Percentiles rank a stretch among this genome's conserved stretches.
These are phyloP conservation scores for Warburgia ugandensis DNA, from an alignment of 164 flowering plant species.

Conservation along the genomic window DNA sequence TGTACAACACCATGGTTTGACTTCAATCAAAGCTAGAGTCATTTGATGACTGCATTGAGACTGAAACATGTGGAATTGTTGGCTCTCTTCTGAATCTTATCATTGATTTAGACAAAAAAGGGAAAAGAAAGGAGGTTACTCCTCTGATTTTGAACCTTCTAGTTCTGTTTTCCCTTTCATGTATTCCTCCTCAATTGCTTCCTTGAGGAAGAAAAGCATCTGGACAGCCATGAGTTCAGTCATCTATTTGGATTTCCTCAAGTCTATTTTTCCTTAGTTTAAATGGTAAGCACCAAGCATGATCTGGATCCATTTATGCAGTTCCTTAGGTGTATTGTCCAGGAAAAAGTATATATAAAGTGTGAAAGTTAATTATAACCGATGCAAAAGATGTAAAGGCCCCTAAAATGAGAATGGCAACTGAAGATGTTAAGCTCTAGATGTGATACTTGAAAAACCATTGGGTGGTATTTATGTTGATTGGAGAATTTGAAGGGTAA, in stretches of 20 bases:
- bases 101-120: too few species aligned
- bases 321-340: conserved; percentile 81
- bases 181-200: conserved; percentile 81
- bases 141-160: conserved; percentile 12
- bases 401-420: too few species aligned
- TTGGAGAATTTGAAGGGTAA: not conserved
- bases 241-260: conserved; percentile 80
- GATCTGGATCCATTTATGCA: conserved; percentile 83
- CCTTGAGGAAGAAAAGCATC: conserved; percentile 72
- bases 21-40: too few species aligned
- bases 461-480: not conserved
- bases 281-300: conserved; percentile 89
- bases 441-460: too few species aligned
- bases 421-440: too few species aligned
- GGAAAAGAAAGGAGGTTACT: not conserved
- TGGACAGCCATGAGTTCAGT: conserved; percentile 67
- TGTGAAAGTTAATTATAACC: too few species aligned
- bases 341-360: conserved; percentile 3
- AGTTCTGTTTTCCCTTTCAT: conserved; percentile 26
- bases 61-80: too few species aligned
- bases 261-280: conserved; percentile 72
- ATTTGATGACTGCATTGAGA: too few species aligned
- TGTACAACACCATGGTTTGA: too few species aligned
- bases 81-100: too few species aligned
- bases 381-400: not conserved